phyloP scores from a whole-genome alignment of 1,284 basidiomycete species.

The Cutaneotrichosporon spelunceum region DNA sequence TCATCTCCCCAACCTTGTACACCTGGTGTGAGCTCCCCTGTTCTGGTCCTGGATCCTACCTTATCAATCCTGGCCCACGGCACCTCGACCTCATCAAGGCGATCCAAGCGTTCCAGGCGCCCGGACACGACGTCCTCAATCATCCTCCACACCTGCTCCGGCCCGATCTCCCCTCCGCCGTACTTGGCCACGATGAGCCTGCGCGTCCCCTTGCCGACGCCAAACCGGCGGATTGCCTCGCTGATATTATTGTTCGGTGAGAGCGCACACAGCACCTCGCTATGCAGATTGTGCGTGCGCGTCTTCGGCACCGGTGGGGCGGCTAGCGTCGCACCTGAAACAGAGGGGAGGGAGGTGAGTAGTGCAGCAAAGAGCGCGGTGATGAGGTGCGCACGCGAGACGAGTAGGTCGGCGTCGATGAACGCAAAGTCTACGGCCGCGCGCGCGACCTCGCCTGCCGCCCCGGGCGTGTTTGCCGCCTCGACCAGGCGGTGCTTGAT shows the following conservation, averaged over 20 bases:
- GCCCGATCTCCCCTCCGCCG: conserved; percentile 32
- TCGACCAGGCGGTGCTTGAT: conserved; percentile 66
- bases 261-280: conserved; percentile 77
- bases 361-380: conserved; percentile 77
- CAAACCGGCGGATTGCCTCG: conserved; percentile 78
- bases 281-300: conserved; percentile 56
- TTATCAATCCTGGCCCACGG: conserved; percentile 69
- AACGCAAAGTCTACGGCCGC: conserved; percentile 80
- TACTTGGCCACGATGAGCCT: conserved; percentile 72
- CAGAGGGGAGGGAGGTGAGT: conserved; percentile 56
- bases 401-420: conserved; percentile 64
- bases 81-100: conserved; percentile 9
- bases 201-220: conserved; percentile 66
- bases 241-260: conserved; percentile 85
- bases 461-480: conserved; percentile 61
- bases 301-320: conserved; percentile 29
- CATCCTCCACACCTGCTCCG: conserved; percentile 51
- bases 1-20: conserved; percentile 65
- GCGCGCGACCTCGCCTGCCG: conserved; percentile 65
- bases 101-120: conserved; percentile 20
- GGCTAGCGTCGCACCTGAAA: conserved; percentile 8
- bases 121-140: conserved; percentile 59
- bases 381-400: conserved; percentile 61
- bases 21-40: conserved; percentile 55
- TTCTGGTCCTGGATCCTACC: conserved; percentile 54